phyloP scores from a whole-genome alignment of 306 rosid genomes.

The Citrullus colocynthis region DNA sequence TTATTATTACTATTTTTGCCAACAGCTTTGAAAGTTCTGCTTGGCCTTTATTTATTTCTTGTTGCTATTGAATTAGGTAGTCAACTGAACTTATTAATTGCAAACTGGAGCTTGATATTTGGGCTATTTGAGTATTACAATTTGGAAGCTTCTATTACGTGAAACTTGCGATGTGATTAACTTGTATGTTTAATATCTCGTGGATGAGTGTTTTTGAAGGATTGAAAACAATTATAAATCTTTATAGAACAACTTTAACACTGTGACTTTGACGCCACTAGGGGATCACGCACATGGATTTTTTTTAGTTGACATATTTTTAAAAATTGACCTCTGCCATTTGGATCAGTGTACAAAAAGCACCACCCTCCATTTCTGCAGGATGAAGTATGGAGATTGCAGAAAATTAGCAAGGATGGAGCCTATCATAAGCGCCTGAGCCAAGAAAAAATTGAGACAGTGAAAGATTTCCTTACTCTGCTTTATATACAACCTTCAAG shows the following conservation, averaged over 20 bases:
- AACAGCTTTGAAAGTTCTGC: background rate
- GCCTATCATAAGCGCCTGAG: slow-evolving; percentile 89
- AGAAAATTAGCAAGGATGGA: slow-evolving; percentile 95
- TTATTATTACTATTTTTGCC: background rate
- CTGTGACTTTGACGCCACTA: background rate
- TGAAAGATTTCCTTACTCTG: slow-evolving; percentile 74
- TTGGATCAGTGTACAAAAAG: slow-evolving; percentile 77
- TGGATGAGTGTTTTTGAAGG: background rate
- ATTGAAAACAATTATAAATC: background rate
- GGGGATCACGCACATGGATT: background rate
- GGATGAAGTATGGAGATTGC: slow-evolving; percentile 97
- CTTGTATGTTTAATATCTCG: background rate
- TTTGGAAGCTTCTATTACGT: background rate
- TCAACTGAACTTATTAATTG: background rate
- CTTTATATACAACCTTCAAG: slow-evolving; percentile 61
- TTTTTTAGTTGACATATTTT: background rate
- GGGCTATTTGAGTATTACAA: background rate
- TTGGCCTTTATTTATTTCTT: background rate
- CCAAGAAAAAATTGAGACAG: slow-evolving; percentile 51
- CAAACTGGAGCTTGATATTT: background rate
- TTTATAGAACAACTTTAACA: background rate
- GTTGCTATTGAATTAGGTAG: background rate
- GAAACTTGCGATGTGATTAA: background rate
- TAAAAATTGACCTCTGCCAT: slow-evolving; percentile 6
- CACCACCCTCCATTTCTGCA: slow-evolving; percentile 86